Base-by-base conservation (phyloP, 495 filamentous ascomycete species). In the Rostrohypoxylon terebratum region DNA sequence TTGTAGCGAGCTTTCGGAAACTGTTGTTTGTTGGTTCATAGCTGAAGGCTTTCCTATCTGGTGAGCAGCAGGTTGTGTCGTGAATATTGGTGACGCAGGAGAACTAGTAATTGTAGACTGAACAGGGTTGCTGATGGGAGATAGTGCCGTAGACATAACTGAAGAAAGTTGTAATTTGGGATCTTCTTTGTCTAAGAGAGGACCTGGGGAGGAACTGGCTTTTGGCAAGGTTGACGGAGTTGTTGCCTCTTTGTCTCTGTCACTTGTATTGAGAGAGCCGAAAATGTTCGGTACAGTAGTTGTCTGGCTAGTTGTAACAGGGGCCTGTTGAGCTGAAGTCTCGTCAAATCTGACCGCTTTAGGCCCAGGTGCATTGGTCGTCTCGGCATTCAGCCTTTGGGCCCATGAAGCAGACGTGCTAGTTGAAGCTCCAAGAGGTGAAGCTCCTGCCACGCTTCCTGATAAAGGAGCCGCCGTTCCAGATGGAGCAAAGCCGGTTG, bases 331-430 rank as follows among this genome's bases (percentile, higher is more conserved):
- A 10, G 3, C 0, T 33, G 47, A 42, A 44, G 44, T 16, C 16
- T 31, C 20, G 20, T 38, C 54, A 36, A 65, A 65, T 57, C 6
- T 58, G 36, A 58, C 69, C 42, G 61, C 64, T 28, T 64, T 69
- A 28, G 44, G 13, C 11, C 11, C 40, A 34, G 38, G 18, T 40
- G 34, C 21, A 21, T 4, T 33, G 14, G 1, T 23, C 33, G 54
- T 6, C 16, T n/a, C 54, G 13, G 11, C 14, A 4, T 18, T 31
- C 4, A 16, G 13, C 11, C 34, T 55, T 7, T 31, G 51, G n/a
- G 51, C 23, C 47, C 45, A 54, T 7, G 45, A 45, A 53, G 0
- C 20, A 33, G 33, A 54, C 44, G 53, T 14, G 10, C 16, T 28
- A 25, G 53, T 25, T 55, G 14, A 16, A 18, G 42, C 44, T 9